Evolutionary conservation across 192 early-diverging fungal genomes (phyloP), one percentile per base, ranked within the genome.

Genomic region (Mortierella claussenii): DNA sequence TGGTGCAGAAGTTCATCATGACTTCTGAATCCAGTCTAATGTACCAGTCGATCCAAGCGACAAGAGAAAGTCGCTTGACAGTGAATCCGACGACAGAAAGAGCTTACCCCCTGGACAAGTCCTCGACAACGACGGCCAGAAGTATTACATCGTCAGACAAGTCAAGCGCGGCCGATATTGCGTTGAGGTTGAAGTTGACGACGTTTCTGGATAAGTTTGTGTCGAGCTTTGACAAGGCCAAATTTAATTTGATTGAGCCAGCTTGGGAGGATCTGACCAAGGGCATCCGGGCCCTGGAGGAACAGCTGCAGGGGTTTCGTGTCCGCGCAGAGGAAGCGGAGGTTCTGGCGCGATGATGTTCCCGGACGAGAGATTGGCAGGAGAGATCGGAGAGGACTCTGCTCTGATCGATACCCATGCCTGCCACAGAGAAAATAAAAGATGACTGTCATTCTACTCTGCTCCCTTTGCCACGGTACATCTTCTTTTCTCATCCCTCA

Each of bases 151-250:
- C 6, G n/a, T 1, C 7, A 61, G 71, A 75, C 27, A 46, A 37
- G 44, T 55, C 63, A 9, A 60, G 44, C 8, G 24, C 7, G 13
- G 49, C 12, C 3, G 64, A 67, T 31, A 67, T 75, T 24, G 37
- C 32, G 47, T 18, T 76, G 21, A 33, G 73, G n/a, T 33, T 56
- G 1, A 52, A 31, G 49, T 34, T 76, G 3, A 61, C 65, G 36
- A 67, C 45, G 36, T 76, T 76, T 55, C 53, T 76, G 34, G 65
- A 76, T 50, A 66, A 76, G 59, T 76, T 67, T 43, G 52, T 55
- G 4, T 76, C 73, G 20, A 50, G 51, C 45, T 67, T 76, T 54
- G 71, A 75, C 42, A 49, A 52, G 5, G 64, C 40, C 42, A 75
- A 67, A 52, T 23, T 61, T 51, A 24, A 43, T 7, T 24, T 52